Conservation (phyloP, 345 rosid genomes). For the Salix purpurea region DNA sequence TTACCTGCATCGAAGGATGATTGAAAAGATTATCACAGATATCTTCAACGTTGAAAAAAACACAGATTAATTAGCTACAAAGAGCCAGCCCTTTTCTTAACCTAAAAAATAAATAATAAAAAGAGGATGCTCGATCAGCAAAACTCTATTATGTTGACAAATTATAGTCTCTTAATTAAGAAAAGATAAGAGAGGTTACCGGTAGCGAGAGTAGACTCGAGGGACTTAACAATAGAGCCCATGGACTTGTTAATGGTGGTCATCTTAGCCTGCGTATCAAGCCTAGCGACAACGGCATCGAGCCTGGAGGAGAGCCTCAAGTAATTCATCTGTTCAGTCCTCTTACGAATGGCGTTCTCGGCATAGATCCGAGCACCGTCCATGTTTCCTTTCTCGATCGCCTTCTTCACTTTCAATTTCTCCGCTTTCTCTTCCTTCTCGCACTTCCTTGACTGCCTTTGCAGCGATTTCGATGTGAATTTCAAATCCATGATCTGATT, state of each 20-base stretch:
- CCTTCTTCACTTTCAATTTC: constrained; percentile 92
- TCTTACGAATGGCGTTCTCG: constrained; percentile 90
- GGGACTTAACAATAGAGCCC: constrained; percentile 85
- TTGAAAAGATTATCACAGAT: constrained; percentile 3
- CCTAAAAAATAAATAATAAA: too few species aligned
- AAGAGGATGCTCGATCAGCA: neutral
- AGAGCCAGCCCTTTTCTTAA: too few species aligned
- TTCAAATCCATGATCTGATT: constrained; percentile 95
- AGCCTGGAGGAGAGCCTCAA: constrained; percentile 87
- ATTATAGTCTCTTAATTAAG: neutral
- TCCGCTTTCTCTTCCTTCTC: constrained; percentile 99
- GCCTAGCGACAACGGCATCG: constrained; percentile 91
- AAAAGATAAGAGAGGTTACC: constrained; percentile 36
- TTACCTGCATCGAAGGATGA: constrained; percentile 51
- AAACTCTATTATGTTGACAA: neutral
- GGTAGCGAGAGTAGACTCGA: constrained; percentile 77
- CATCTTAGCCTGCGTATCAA: constrained; percentile 97
- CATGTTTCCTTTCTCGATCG: constrained; percentile 97
- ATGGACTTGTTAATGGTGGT: constrained; percentile 83
- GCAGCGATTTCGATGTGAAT: constrained; percentile 87
- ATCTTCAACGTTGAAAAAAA: too few species aligned
- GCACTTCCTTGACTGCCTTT: constrained; percentile 85
- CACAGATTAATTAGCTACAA: too few species aligned
- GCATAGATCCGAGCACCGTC: constrained; percentile 99
- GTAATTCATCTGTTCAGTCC: constrained; percentile 97